Conservation (phyloP, 1,284 basidiomycete genomes). For the Anthracocystis setariae region DNA sequence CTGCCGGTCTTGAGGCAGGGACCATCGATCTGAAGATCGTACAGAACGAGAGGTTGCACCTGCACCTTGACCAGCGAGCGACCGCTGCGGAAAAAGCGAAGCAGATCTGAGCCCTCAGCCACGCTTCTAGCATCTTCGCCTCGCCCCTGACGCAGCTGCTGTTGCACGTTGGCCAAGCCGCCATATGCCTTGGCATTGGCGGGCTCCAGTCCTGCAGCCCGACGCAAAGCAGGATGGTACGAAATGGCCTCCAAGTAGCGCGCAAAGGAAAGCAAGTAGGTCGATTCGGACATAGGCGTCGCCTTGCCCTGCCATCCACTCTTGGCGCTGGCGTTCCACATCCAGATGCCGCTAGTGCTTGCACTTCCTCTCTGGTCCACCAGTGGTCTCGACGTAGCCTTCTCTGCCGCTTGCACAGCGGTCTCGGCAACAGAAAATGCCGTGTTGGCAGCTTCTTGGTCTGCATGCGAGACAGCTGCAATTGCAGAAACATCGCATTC, state of each 20-base stretch:
- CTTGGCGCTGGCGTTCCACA: slow-evolving; percentile 51
- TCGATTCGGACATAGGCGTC: slow-evolving; percentile 51
- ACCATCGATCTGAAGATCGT: slow-evolving; percentile 53
- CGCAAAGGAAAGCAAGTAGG: slow-evolving; percentile 59
- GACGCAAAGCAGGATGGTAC: slow-evolving; percentile 50
- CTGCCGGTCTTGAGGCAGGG: slow-evolving; percentile 42
- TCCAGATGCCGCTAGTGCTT: slow-evolving; percentile 49
- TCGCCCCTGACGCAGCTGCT: slow-evolving; percentile 40
- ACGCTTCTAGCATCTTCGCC: slow-evolving; percentile 43
- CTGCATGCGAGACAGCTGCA: slow-evolving; percentile 44
- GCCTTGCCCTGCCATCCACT: slow-evolving; percentile 49
- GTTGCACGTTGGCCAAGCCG: slow-evolving; percentile 34
- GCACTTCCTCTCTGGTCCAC: slow-evolving; percentile 28
- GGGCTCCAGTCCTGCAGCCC: slow-evolving; percentile 40
- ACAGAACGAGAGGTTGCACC: slow-evolving; percentile 47
- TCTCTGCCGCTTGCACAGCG: slow-evolving; percentile 49
- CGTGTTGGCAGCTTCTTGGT: slow-evolving; percentile 48
- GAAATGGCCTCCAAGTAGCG: slow-evolving; percentile 59
- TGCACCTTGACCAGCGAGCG: slow-evolving; percentile 54
- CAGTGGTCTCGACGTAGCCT: slow-evolving; percentile 22
- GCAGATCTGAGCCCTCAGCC: slow-evolving; percentile 37
- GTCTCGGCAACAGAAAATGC: slow-evolving; percentile 56
- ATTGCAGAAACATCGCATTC: slow-evolving; percentile 51
- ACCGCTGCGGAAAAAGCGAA: slow-evolving; percentile 53
- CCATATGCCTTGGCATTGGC: slow-evolving; percentile 30